Evolutionary conservation across 768 basidiomycete genomes (phyloP).

Genomic region (Heimioporus sp.): DNA sequence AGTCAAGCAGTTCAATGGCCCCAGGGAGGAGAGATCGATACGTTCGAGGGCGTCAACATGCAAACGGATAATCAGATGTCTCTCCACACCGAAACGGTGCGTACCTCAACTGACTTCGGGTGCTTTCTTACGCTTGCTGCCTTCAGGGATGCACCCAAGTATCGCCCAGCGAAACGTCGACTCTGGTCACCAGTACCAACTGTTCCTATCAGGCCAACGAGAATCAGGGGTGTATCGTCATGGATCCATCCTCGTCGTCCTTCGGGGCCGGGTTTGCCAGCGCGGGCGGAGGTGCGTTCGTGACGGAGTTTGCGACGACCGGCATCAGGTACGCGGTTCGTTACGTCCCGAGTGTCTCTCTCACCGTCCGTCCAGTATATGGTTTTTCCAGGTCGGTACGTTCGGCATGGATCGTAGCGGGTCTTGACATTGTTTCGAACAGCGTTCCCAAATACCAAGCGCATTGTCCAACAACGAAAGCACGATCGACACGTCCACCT

Average conservation of each 20-base stretch:
- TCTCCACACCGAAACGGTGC: conserved; percentile 60
- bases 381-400: conserved; percentile 30
- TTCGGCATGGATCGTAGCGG: background rate
- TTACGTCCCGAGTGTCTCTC: background rate
- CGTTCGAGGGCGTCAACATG: conserved; percentile 78
- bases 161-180: conserved; percentile 49
- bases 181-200: conserved; percentile 53
- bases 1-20: conserved; percentile 62
- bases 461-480: conserved; percentile 47
- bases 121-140: background rate
- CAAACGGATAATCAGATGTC: conserved; percentile 67
- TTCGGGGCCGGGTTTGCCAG: conserved; percentile 68
- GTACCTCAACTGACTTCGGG: conserved; percentile 10
- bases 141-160: conserved; percentile 51
- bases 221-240: conserved; percentile 66
- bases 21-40: conserved; percentile 70
- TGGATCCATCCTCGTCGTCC: conserved; percentile 50
- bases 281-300: conserved; percentile 69
- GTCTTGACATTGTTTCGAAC: conserved; percentile 1
- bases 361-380: conserved; percentile 17
- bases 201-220: conserved; percentile 54
- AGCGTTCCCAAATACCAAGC: conserved; percentile 44
- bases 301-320: conserved; percentile 64
- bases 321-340: conserved; percentile 57
- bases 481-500: conserved; percentile 50